These are phyloP conservation scores for Russula foetens DNA, from an alignment of 768 basidiomycete species.

Conservation along the genomic window DNA sequence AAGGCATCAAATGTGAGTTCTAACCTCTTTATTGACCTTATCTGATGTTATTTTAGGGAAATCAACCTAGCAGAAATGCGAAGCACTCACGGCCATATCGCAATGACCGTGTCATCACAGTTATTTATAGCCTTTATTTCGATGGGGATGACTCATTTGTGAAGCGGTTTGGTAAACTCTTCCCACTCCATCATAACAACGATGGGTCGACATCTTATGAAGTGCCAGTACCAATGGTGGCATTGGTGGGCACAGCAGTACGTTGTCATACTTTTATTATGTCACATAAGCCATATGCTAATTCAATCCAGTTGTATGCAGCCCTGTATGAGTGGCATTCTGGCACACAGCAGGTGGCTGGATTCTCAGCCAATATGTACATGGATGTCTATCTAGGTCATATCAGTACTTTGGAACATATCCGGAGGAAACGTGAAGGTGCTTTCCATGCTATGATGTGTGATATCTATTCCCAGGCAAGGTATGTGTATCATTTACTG, in stretches of 20 bases:
- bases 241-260: too few species aligned
- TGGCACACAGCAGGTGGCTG: not conserved
- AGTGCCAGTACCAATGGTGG: not conserved
- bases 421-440: not conserved
- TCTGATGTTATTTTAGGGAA: not conserved
- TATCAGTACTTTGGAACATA: not conserved
- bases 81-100: not conserved
- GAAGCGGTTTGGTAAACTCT: not conserved
- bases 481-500: too few species aligned
- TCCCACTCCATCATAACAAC: not conserved
- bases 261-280: too few species aligned
- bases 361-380: not conserved
- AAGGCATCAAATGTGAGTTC: not conserved
- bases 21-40: not conserved
- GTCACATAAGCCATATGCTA: too few species aligned
- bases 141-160: not conserved
- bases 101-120: not conserved
- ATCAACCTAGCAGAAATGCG: not conserved
- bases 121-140: not conserved
- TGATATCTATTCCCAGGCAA: not conserved
- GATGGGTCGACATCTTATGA: not conserved
- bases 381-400: not conserved
- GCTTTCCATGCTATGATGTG: not conserved
- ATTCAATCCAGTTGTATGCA: not conserved
- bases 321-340: not conserved